Evolutionary conservation across 2,329 filamentous ascomycete genomes (phyloP), one percentile per base, ranked within the genome.

Genomic region (Bipolaris victoriae): DNA sequence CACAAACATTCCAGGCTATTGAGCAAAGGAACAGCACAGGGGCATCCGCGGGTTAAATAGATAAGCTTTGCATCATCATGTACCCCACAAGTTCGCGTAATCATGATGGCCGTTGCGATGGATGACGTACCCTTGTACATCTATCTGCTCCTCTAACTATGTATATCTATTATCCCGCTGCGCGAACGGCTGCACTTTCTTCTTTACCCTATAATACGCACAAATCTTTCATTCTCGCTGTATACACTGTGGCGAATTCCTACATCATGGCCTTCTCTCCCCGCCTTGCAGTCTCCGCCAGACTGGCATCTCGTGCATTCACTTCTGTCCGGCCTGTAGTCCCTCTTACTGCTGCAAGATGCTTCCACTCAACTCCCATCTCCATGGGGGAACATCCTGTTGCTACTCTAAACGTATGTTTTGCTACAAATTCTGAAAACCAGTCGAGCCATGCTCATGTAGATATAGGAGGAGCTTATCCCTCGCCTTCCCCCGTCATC

Each of bases 401-500:
- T 63, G 74, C 69, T n/a, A 78, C 75, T 20, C 59, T 78, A 13
- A 73, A 77, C 58, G 76, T 77, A 57, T 41, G 43, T 36, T 20
- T 29, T 1, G 15, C 5, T 45, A 5, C 1, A 29, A 2, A n/a
- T 5, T 20, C 6, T 22, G 9, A 9, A 41, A 11, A 1, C 2
- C 13, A 5, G 26, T 31, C 16, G 13, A 7, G 31, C 22, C 6
- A 22, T 24, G 37, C 66, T 74, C 16, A 72, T 20, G 7, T 5
- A 11, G 7, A 7, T 13, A 36, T 24, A 91, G 89, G 81, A 84
- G 56, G 86, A 88, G 31, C 84, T 92, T 61, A 82, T 84, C 58
- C 84, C 86, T 62, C 84, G 87, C 65, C 88, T 96, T 40, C 91
- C 92, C 3, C 76, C 82, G 20, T 88, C 90, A 65, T 88, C 90